phyloP scores from a whole-genome alignment of 2,329 filamentous ascomycete species.

The Neofusicoccum cordaticola region DNA sequence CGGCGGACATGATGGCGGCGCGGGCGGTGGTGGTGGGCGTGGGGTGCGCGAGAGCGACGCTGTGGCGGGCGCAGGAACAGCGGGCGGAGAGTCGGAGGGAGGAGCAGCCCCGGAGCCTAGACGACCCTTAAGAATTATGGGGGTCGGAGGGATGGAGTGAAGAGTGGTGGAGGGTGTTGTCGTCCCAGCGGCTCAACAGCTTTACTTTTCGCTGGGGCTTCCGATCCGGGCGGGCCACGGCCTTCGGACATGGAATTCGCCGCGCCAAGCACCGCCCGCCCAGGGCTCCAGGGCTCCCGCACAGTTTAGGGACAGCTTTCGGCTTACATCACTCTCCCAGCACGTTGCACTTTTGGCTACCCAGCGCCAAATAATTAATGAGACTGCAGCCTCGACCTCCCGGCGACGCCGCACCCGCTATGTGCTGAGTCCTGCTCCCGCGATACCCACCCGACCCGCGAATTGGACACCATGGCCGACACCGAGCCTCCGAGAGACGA shows the following conservation, averaged over 20 bases:
- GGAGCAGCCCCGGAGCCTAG: conserved; percentile 7
- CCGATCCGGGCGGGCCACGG: conserved; percentile 1
- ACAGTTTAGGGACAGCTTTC: not conserved
- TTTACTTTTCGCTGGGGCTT: conserved; percentile 17
- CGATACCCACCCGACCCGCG: conserved; percentile 16
- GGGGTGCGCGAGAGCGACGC: conserved; percentile 19
- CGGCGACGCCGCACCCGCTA: not conserved
- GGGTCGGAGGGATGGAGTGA: not conserved
- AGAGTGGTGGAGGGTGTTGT: conserved; percentile 11
- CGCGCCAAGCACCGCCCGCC: not conserved
- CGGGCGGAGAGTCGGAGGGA: conserved; percentile 1
- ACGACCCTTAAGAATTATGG: not conserved
- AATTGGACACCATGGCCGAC: conserved; percentile 34
- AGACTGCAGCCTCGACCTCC: not conserved
- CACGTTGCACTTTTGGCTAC: conserved; percentile 1
- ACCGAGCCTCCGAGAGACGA: conserved; percentile 18
- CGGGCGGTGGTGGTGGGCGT: conserved; percentile 25
- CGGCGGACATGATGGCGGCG: conserved; percentile 53
- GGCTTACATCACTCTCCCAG: conserved; percentile 6
- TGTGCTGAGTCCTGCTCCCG: conserved; percentile 7
- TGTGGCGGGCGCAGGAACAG: conserved; percentile 25
- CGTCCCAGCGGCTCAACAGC: conserved; percentile 12
- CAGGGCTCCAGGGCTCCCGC: not conserved
- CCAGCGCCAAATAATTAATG: not conserved
- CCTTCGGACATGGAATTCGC: conserved; percentile 1